A percentile compares a stretch with the other conserved stretches of the same genome.
phyloP scores from a whole-genome alignment of 495 filamentous ascomycete species.

The Baudoinia panamericana region DNA sequence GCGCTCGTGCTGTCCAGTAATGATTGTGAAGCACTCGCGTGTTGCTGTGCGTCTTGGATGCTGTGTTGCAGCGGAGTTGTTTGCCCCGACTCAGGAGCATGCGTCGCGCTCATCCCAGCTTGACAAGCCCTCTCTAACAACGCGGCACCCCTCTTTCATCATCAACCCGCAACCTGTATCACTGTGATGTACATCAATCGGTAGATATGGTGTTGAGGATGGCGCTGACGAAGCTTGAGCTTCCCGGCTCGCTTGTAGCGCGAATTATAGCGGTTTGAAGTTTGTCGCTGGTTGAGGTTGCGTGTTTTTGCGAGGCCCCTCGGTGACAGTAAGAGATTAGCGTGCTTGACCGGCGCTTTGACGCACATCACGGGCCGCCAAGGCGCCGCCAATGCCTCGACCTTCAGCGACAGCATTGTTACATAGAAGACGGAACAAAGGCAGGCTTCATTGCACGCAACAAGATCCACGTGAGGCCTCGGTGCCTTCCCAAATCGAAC shows the following conservation, averaged over 20 bases:
- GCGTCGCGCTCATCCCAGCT: slow-evolving; percentile 9
- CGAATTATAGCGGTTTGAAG: not conserved
- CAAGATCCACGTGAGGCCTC: not conserved
- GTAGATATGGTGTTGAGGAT: not conserved
- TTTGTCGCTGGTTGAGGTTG: not conserved
- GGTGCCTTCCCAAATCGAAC: not conserved
- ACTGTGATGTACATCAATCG: not conserved
- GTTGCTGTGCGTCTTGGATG: not conserved
- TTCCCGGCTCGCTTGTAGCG: not conserved
- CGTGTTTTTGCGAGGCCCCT: not conserved
- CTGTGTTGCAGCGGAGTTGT: not conserved
- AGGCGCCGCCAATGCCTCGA: too few species aligned
- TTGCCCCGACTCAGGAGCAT: slow-evolving; percentile 8
- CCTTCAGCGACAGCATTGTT: too few species aligned
- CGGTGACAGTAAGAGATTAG: too few species aligned
- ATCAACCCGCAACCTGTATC: not conserved
- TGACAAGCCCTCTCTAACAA: slow-evolving; percentile 6
- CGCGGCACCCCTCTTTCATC: slow-evolving; percentile 16
- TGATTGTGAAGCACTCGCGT: too few species aligned
- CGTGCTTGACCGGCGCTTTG: too few species aligned
- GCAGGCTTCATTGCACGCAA: too few species aligned
- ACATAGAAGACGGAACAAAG: too few species aligned
- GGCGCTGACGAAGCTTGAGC: not conserved
- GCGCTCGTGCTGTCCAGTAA: not conserved
- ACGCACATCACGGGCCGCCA: too few species aligned